Conservation (phyloP, 2,329 filamentous ascomycete species). For the Colletotrichum tofieldiae region DNA sequence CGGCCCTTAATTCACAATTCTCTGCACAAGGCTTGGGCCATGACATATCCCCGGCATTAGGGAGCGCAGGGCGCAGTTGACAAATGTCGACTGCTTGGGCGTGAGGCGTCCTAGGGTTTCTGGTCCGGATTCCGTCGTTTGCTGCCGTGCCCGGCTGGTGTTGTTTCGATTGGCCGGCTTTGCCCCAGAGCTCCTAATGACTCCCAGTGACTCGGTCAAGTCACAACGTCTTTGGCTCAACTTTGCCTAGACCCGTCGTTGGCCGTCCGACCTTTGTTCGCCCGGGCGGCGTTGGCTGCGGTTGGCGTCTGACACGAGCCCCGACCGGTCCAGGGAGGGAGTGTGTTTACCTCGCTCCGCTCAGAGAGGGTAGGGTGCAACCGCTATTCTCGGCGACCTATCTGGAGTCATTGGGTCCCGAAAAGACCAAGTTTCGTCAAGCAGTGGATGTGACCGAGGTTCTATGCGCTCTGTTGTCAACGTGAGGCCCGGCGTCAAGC, state of each 20-base stretch:
- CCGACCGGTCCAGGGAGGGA: neutral
- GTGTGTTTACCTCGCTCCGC: neutral
- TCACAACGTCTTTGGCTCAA: neutral
- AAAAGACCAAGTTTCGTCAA: neutral
- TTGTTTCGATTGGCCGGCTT: neutral
- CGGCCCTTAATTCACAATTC: too few species aligned
- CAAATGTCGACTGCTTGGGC: too few species aligned
- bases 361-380: neutral
- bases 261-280: conserved; percentile 12
- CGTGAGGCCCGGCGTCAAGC: too few species aligned
- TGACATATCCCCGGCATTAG: neutral
- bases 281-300: neutral
- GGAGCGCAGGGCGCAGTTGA: neutral
- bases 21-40: too few species aligned
- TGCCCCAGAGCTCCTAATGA: neutral
- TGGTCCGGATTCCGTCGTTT: neutral
- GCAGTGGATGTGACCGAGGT: neutral
- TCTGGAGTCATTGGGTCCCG: neutral
- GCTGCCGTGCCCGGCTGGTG: neutral
- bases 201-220: neutral
- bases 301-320: neutral
- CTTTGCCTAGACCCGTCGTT: neutral
- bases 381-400: neutral
- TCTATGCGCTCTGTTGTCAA: neutral
- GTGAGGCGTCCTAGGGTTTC: too few species aligned